Evolutionary conservation across 176 grass and related monocot genomes (phyloP).

Genomic region (Bothriochloa decipiens): DNA sequence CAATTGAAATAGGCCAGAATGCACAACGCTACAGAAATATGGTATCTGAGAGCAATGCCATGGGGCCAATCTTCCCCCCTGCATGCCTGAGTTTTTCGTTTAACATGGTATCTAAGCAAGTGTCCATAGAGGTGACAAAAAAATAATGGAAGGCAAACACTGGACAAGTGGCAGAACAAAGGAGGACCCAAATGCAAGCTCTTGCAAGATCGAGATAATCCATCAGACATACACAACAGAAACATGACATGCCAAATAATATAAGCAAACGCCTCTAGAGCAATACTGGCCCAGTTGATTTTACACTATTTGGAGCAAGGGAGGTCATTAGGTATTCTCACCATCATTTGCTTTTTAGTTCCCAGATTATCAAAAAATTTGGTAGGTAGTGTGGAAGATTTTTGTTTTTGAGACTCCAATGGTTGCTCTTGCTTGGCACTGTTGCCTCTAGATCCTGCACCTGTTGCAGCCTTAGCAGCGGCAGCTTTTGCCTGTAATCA

Average conservation of each 20-base stretch:
- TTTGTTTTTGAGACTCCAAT: conserved; percentile 59
- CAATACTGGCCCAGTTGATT: not conserved
- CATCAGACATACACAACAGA: too few relatives aligned
- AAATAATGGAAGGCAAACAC: too few relatives aligned
- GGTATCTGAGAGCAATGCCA: not conserved
- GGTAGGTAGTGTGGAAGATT: conserved; percentile 62
- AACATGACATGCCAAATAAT: not conserved
- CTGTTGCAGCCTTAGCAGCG: conserved; percentile 51
- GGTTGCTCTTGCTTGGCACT: conserved; percentile 52
- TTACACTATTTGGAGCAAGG: not conserved
- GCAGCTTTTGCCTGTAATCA: conserved; percentile 66
- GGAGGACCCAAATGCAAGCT: conserved; percentile 5
- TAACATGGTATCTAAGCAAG: too few relatives aligned
- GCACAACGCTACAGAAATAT: not conserved
- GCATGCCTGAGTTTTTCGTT: too few relatives aligned
- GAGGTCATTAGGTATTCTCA: conserved; percentile 22
- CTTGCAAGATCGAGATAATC: too few relatives aligned
- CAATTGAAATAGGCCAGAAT: not conserved
- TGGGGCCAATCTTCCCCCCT: too few relatives aligned
- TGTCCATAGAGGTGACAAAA: too few relatives aligned
- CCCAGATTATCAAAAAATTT: conserved; percentile 85
- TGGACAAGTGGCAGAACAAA: not conserved
- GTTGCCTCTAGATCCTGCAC: conserved; percentile 52
- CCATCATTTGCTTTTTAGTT: conserved; percentile 61
- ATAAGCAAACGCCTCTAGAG: conserved; percentile 16